phyloP scores from a whole-genome alignment of 768 basidiomycete genomes.

The Hericium alpestre region DNA sequence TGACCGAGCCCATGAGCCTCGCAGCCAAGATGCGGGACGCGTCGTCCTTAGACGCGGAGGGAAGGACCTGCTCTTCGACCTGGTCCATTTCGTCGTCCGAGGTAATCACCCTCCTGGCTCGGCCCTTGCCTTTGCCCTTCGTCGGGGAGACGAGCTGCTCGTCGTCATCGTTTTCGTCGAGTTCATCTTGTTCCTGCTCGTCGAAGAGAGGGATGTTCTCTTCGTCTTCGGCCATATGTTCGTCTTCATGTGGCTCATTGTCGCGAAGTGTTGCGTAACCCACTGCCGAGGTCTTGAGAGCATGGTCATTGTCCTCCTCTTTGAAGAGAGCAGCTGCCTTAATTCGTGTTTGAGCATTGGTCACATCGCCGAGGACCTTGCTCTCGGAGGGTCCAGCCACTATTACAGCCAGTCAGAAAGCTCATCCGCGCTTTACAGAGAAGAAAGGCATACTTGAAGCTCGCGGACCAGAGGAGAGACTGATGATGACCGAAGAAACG shows the following conservation, averaged over 20 bases:
- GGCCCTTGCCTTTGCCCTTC: constrained; percentile 1
- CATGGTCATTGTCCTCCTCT: not conserved
- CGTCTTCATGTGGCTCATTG: not conserved
- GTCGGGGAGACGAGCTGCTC: not conserved
- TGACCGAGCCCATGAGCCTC: not conserved
- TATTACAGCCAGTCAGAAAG: no score
- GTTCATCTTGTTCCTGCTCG: not conserved
- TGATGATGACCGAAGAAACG: not conserved
- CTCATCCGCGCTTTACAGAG: no score
- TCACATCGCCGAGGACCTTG: no score
- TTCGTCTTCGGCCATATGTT: not conserved
- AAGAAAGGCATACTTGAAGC: no score
- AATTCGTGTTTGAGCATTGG: no score
- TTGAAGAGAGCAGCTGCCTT: not conserved
- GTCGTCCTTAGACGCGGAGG: not conserved
- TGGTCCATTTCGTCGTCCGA: not conserved
- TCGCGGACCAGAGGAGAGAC: no score
- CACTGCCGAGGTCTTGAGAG: not conserved
- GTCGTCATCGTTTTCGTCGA: not conserved
- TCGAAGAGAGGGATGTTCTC: not conserved
- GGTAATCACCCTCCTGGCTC: not conserved
- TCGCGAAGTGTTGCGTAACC: not conserved
- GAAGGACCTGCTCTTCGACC: not conserved
- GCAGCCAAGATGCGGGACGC: not conserved
- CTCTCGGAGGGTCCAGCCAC: no score